phyloP scores from a whole-genome alignment of 23 red algal species.

The Gracilariopsis chorda region DNA sequence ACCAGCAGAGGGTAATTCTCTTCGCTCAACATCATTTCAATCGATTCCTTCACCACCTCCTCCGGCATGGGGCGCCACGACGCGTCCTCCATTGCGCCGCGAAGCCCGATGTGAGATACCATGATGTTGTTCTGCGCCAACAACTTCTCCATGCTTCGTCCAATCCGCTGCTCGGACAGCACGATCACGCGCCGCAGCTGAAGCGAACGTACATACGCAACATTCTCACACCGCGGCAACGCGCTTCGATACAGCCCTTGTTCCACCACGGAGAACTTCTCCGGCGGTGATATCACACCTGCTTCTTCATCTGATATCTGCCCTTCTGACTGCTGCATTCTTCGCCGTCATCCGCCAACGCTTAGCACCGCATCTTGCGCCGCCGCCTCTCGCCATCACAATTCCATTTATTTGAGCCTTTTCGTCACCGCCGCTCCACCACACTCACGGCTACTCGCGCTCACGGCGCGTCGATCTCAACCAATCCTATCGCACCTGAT shows the following conservation, averaged over 20 bases:
- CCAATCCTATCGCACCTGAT: no score
- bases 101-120: slow-evolving; percentile 38
- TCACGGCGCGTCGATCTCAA: no score
- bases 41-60: slow-evolving; percentile 78
- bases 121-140: slow-evolving; percentile 58
- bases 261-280: slow-evolving; percentile 89
- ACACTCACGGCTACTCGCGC: no score
- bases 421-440: no score
- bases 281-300: slow-evolving; percentile 68
- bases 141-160: slow-evolving; percentile 54
- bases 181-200: slow-evolving; percentile 69
- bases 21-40: slow-evolving; percentile 66
- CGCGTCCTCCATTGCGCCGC: not conserved
- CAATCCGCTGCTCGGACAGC: slow-evolving; percentile 69
- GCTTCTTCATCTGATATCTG: slow-evolving; percentile 46
- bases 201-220: slow-evolving; percentile 76
- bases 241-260: slow-evolving; percentile 74
- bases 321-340: no score
- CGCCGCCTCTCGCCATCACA: no score
- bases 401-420: no score
- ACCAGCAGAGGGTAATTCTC: slow-evolving; percentile 71
- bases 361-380: no score
- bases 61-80: slow-evolving; percentile 89
- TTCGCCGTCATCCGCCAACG: no score
- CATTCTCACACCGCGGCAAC: slow-evolving; percentile 49